A percentile compares a stretch with the other conserved stretches of the same genome.
phyloP scores from a whole-genome alignment of 1,284 basidiomycete species.

The Laetiporus sulphureus region DNA sequence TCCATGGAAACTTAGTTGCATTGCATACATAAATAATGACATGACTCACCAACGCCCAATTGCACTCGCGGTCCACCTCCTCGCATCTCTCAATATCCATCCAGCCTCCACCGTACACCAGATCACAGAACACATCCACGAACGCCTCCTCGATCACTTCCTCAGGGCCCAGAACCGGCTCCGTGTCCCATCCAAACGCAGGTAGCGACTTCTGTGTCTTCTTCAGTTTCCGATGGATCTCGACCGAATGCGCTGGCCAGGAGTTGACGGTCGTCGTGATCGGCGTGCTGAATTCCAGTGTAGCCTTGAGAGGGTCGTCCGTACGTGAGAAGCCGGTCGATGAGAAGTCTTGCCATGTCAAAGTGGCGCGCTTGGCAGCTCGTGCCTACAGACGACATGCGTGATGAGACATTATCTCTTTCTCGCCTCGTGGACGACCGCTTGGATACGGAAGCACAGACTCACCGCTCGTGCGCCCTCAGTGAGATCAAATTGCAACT shows the following conservation, averaged over 20 bases:
- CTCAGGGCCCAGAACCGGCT: constrained; percentile 66
- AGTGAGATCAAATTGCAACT: constrained; percentile 81
- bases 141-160: constrained; percentile 83
- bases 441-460: constrained; percentile 14
- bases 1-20: background rate
- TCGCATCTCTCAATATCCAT: constrained; percentile 69
- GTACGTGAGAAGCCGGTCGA: constrained; percentile 70
- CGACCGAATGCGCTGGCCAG: constrained; percentile 70
- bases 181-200: constrained; percentile 81
- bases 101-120: constrained; percentile 78
- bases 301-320: constrained; percentile 67
- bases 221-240: constrained; percentile 70
- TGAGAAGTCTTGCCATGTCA: constrained; percentile 86
- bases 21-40: too few relatives aligned
- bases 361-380: constrained; percentile 65
- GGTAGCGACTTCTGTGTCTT: constrained; percentile 78
- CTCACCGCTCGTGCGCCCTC: constrained; percentile 77
- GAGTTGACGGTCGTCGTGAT: constrained; percentile 55
- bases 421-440: background rate
- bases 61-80: constrained; percentile 75
- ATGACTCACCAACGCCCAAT: constrained; percentile 89
- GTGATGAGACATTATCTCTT: constrained; percentile 1
- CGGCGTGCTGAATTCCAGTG: constrained; percentile 76
- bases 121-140: constrained; percentile 81
- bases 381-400: constrained; percentile 42